Conservation (phyloP, 2,329 filamentous ascomycete genomes). For the Lithohypha guttulata region DNA sequence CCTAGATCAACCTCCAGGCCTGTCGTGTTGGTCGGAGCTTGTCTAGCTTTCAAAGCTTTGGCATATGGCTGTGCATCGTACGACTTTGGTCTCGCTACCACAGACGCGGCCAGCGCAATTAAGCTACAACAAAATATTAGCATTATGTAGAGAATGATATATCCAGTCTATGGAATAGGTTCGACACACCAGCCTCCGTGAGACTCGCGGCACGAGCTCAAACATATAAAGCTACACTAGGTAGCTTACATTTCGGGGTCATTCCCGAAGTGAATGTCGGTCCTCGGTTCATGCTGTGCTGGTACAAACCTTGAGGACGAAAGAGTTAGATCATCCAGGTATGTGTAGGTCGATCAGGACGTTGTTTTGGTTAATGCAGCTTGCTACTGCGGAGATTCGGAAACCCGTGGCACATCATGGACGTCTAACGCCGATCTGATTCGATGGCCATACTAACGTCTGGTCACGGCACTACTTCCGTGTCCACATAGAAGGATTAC, state of each 20-base stretch:
- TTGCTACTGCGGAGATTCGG: conserved; percentile 3
- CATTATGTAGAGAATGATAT: background rate
- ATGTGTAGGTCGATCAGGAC: background rate
- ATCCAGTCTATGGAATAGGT: no score
- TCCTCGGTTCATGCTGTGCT: no score
- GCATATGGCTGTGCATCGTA: conserved; percentile 2
- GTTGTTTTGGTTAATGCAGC: background rate
- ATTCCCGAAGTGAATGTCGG: no score
- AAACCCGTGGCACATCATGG: background rate
- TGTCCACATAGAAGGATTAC: no score
- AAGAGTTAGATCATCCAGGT: no score
- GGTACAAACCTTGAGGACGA: no score
- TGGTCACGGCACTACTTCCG: no score
- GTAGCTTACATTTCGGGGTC: no score
- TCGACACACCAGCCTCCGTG: background rate
- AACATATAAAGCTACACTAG: no score
- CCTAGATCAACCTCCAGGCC: conserved; percentile 33
- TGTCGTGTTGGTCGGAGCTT: conserved; percentile 7
- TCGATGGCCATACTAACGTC: no score
- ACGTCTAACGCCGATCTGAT: no score
- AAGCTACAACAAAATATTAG: background rate
- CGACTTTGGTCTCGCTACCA: background rate
- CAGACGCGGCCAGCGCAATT: background rate
- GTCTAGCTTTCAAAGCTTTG: conserved; percentile 3
- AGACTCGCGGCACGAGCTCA: background rate